These are phyloP conservation scores for Bombardia bombarda DNA, from an alignment of 495 filamentous ascomycete species.

Conservation along the genomic window DNA sequence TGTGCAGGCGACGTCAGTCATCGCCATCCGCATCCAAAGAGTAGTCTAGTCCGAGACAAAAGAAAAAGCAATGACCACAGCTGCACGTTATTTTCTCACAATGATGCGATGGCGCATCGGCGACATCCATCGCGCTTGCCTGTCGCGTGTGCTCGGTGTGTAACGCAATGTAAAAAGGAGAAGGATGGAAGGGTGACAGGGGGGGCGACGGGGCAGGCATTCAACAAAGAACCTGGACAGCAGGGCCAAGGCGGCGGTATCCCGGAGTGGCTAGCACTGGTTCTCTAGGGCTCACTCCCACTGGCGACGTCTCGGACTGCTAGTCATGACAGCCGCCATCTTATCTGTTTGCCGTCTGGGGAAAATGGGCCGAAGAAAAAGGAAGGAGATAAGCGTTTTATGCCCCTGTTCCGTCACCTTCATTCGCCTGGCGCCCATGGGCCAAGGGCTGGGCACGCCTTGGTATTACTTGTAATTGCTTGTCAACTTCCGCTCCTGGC, in stretches of 20 bases:
- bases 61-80: too few species aligned
- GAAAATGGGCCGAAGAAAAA: neutral
- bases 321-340: neutral
- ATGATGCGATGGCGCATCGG: too few species aligned
- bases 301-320: too few species aligned
- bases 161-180: neutral
- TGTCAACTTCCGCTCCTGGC: slow-evolving; percentile 15
- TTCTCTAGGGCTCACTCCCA: neutral
- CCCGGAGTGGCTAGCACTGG: slow-evolving; percentile 17
- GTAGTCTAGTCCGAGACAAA: too few species aligned
- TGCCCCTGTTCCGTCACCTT: neutral
- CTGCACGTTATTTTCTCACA: too few species aligned
- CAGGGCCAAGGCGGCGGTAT: slow-evolving; percentile 19
- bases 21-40: too few species aligned
- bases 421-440: slow-evolving; percentile 5
- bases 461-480: neutral
- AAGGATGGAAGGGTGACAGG: neutral
- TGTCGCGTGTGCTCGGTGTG: too few species aligned
- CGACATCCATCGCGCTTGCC: too few species aligned
- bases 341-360: neutral
- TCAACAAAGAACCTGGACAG: neutral
- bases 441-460: neutral
- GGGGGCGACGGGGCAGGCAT: neutral
- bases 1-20: too few species aligned
- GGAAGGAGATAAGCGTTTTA: neutral